Base-by-base conservation (phyloP, 306 rosid species). In the Rosa lucieae region DNA sequence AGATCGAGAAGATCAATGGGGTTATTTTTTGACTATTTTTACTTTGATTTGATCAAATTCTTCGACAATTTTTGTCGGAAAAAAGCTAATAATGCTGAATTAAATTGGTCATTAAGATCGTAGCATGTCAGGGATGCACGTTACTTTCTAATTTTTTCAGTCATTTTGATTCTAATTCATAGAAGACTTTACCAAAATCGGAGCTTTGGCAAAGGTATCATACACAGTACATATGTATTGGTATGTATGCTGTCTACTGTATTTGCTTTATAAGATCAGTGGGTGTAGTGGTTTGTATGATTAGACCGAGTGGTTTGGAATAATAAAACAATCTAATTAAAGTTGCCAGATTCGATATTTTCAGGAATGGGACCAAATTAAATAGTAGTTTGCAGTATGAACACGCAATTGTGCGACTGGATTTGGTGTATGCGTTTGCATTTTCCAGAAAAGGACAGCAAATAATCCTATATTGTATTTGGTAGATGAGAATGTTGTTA, bases 121-220 rank as follows among this genome's bases (percentile, higher is more conserved):
- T 75, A 59, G 55, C 42, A 20, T 75, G 70, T 75, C 58, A 26
- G 70, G 58, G 65, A 74, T 74, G 55, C 69, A 74, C 69, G 69
- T 58, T 74, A 18, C 78, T 21, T 39, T 56, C 69, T 13, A 13
- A 40, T 9, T 73, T 73, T 55, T 73, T 18, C 43, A 35, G 53
- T 73, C 6, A 53, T 52, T 73, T 73, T 37, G 58, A 72, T 17
- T 72, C 26, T 2, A 17, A 32, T 49, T 63, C 43, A 32, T 3
- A 63, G 1, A 59, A 63, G 35, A 23, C 20, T 29, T 32, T 2
- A 29, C 69, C n/a, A 63, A 63, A 63, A 32, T 1, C 32, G 43
- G 69, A 23, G 71, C 23, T 37, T 66, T 17, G 3, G 26, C 14
- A 21, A 20, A 47, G 0, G 62, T 56, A 20, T 56, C 29, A 56